phyloP scores from a whole-genome alignment of 192 early-diverging fungal species.

The Allomyces javanicus region DNA sequence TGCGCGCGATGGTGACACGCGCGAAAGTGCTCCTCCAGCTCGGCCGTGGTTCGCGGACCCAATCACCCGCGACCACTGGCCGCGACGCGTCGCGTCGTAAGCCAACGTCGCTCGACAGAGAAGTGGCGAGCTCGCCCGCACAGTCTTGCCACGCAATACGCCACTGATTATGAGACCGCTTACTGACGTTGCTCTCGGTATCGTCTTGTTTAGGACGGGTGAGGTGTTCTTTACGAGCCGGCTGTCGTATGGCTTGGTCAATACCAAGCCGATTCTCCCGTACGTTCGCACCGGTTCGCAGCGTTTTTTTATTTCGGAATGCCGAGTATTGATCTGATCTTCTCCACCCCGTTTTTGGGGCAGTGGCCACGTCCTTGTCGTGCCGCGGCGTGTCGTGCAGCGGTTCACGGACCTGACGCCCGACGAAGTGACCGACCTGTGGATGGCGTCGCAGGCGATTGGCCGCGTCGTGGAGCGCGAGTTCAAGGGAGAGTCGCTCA shows the following conservation, averaged over 20 bases:
- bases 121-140: no score
- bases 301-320: background rate
- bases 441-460: conserved; percentile 55
- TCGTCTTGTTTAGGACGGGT: background rate
- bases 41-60: no score
- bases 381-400: conserved; percentile 40
- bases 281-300: conserved; percentile 14
- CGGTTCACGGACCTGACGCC: conserved; percentile 56
- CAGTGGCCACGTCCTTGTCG: conserved; percentile 53
- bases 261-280: conserved; percentile 79
- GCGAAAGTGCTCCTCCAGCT: no score
- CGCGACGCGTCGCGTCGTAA: no score
- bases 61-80: no score
- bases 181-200: no score
- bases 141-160: no score
- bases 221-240: conserved; percentile 55
- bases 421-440: conserved; percentile 69
- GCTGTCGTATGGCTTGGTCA: conserved; percentile 62
- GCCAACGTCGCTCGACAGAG: no score
- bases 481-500: conserved; percentile 48
- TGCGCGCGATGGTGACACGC: no score
- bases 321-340: background rate
- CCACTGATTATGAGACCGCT: no score
- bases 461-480: conserved; percentile 51
- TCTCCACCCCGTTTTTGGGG: background rate